A percentile compares a stretch with the other conserved stretches of the same genome.
phyloP scores from a whole-genome alignment of 2,329 filamentous ascomycete species.

The Colletotrichum spinosum region DNA sequence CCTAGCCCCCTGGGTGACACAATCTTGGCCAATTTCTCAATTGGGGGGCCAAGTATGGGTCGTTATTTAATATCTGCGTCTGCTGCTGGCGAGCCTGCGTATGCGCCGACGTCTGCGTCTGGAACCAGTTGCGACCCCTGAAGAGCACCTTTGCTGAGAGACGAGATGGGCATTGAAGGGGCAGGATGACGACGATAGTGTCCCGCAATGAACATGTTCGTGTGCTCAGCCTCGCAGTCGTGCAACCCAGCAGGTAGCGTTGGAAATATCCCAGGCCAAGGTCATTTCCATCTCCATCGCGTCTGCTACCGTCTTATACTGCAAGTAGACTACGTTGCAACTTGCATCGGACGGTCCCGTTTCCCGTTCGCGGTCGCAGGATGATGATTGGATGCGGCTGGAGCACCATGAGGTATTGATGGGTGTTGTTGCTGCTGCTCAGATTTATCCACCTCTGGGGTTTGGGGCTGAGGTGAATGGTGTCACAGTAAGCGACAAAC shows the following conservation, averaged over 20 bases:
- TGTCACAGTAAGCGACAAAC: constrained; percentile 16
- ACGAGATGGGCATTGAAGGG: constrained; percentile 22
- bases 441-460: constrained; percentile 2
- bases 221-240: constrained; percentile 30
- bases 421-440: not conserved
- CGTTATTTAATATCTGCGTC: constrained; percentile 28
- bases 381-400: too few relatives aligned
- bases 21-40: constrained; percentile 38
- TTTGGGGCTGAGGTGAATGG: not conserved
- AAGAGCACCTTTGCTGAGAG: constrained; percentile 8
- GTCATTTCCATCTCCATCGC: constrained; percentile 8
- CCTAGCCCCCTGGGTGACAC: constrained; percentile 18
- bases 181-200: constrained; percentile 30
- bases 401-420: too few relatives aligned
- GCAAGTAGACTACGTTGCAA: too few relatives aligned
- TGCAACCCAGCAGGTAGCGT: constrained; percentile 21
- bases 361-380: too few relatives aligned
- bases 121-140: constrained; percentile 21
- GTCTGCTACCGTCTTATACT: not conserved
- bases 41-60: constrained; percentile 34
- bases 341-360: too few relatives aligned
- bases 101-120: constrained; percentile 20
- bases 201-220: constrained; percentile 23
- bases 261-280: constrained; percentile 20
- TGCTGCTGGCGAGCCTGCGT: constrained; percentile 14